Conservation (phyloP, 2,329 filamentous ascomycete genomes). For the Neofusicoccum laricinum region DNA sequence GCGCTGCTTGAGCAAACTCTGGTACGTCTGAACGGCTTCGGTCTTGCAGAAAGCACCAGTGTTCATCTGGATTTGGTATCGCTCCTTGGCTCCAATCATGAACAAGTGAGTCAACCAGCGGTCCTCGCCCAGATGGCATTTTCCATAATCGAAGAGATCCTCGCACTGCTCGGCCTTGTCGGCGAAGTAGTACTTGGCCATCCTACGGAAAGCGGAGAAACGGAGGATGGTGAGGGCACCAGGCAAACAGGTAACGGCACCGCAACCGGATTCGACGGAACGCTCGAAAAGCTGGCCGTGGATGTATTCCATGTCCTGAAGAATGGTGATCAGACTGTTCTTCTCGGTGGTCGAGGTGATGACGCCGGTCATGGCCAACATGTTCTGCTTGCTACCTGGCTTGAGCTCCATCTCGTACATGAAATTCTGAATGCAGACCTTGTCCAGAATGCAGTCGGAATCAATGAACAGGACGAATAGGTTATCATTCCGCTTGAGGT, state of each 20-base stretch:
- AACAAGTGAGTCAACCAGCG: conserved; percentile 96
- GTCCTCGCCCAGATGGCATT: conserved; percentile 93
- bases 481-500: conserved; percentile 83
- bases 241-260: conserved; percentile 89
- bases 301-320: conserved; percentile 98
- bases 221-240: conserved; percentile 94
- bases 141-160: conserved; percentile 94
- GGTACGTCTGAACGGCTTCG: conserved; percentile 87
- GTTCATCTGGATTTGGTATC: conserved; percentile 96
- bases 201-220: conserved; percentile 91
- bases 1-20: conserved; percentile 85
- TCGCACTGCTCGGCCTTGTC: conserved; percentile 95
- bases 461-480: conserved; percentile 96
- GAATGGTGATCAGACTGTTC: conserved; percentile 81
- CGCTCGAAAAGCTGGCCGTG: conserved; percentile 96
- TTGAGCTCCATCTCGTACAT: conserved; percentile 98
- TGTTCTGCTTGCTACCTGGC: conserved; percentile 84
- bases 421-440: conserved; percentile 91
- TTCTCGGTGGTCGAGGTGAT: conserved; percentile 92
- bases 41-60: conserved; percentile 98
- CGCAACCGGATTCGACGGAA: conserved; percentile 91
- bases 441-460: conserved; percentile 92
- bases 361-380: conserved; percentile 96
- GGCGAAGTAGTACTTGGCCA: conserved; percentile 98
- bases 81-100: conserved; percentile 93